phyloP scores from a whole-genome alignment of 2,329 filamentous ascomycete genomes.

The Aspergillus brunneoviolaceus region DNA sequence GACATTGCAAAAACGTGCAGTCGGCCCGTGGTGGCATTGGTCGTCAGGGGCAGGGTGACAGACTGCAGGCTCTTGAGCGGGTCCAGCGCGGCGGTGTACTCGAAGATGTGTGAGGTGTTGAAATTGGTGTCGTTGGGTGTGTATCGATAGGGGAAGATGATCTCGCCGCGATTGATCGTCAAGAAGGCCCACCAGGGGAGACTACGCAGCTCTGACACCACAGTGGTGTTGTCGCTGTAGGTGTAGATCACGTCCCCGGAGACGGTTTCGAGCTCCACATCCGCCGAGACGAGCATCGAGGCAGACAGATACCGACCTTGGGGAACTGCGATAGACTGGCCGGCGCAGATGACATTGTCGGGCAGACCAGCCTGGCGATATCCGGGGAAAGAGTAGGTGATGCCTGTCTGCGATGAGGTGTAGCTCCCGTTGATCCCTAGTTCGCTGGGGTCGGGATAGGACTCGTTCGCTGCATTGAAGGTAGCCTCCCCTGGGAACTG shows the following conservation, averaged over 20 bases:
- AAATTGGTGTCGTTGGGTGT: constrained; percentile 1
- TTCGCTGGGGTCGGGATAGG: background rate
- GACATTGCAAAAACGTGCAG: constrained; percentile 1
- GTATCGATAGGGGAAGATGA: constrained; percentile 4
- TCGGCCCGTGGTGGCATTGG: background rate
- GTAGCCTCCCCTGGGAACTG: background rate
- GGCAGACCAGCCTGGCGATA: background rate
- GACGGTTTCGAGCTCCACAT: background rate
- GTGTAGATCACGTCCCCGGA: constrained; percentile 2
- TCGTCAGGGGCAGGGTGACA: background rate
- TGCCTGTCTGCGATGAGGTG: background rate
- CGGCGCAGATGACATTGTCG: constrained; percentile 1
- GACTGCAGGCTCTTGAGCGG: background rate
- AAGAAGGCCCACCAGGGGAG: constrained; percentile 3
- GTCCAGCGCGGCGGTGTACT: background rate
- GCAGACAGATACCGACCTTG: background rate
- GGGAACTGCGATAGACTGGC: background rate
- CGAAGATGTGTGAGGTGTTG: constrained; percentile 7
- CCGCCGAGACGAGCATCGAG: background rate
- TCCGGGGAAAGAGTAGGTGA: background rate
- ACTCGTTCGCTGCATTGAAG: background rate
- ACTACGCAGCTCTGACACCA: background rate
- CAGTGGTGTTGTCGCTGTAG: background rate
- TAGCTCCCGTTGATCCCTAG: constrained; percentile 1
- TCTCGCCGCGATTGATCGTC: constrained; percentile 5